phyloP scores from a whole-genome alignment of 345 rosid genomes.

The Conringia planisiliqua region DNA sequence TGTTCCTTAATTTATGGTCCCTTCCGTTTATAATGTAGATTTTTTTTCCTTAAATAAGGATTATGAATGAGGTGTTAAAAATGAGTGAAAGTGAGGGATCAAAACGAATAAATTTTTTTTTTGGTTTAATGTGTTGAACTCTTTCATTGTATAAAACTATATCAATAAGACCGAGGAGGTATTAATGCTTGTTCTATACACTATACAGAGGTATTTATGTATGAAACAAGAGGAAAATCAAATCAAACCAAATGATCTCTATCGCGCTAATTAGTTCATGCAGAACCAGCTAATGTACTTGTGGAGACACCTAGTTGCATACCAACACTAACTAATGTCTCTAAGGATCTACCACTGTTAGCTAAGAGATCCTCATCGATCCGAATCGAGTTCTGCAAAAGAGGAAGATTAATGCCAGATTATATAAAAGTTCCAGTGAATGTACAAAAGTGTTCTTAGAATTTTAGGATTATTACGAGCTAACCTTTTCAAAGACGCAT shows the following conservation, averaged over 20 bases:
- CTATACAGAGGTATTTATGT: background rate
- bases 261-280: background rate
- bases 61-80: background rate
- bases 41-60: conserved; percentile 1
- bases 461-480: background rate
- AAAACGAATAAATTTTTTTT: background rate
- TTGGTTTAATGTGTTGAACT: background rate
- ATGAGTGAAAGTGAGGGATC: conserved; percentile 8
- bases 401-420: background rate
- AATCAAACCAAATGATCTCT: background rate
- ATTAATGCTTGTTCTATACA: background rate
- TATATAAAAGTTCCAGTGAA: background rate
- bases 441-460: background rate
- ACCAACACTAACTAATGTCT: conserved; percentile 84
- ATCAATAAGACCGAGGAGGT: background rate
- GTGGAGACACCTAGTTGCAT: conserved; percentile 69
- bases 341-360: conserved; percentile 76
- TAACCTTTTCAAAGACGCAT: conserved; percentile 82
- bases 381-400: conserved; percentile 53
- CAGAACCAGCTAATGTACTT: conserved; percentile 21
- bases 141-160: background rate
- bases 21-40: conserved; percentile 4
- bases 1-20: conserved; percentile 9
- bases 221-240: background rate
- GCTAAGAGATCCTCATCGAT: conserved; percentile 72